Evolutionary conservation across 31 red algal genomes (phyloP).

Genomic region (Bonnemaisonia californica): DNA sequence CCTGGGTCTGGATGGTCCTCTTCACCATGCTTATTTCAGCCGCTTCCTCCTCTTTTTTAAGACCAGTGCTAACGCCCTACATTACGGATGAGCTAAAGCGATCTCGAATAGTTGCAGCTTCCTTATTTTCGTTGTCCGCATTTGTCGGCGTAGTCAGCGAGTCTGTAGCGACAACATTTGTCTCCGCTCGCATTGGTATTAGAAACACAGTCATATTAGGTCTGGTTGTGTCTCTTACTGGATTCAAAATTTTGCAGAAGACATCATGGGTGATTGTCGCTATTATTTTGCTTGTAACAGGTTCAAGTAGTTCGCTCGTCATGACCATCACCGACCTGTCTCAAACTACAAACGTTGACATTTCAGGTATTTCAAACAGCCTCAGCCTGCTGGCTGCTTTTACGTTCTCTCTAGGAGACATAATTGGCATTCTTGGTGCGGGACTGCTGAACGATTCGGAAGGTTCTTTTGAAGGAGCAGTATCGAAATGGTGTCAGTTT

Average conservation of each 20-base stretch:
- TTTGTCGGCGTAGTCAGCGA: constrained; percentile 8
- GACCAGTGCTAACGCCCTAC: background rate
- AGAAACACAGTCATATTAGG: constrained; percentile 8
- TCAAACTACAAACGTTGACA: background rate
- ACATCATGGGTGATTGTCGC: background rate
- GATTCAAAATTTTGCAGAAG: background rate
- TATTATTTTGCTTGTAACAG: background rate
- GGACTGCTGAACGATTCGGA: constrained; percentile 1
- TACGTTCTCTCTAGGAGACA: constrained; percentile 1
- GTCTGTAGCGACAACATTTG: background rate
- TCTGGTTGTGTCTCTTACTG: background rate
- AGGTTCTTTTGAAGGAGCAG: constrained; percentile 3
- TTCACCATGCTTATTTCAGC: background rate
- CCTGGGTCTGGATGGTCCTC: constrained; percentile 11
- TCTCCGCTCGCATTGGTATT: background rate
- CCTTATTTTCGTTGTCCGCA: constrained; percentile 6
- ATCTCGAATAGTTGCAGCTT: background rate
- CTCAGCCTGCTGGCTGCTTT: background rate
- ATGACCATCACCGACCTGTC: constrained; percentile 3
- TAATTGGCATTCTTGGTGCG: background rate
- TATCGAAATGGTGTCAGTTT: background rate
- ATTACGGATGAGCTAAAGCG: background rate
- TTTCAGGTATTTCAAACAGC: background rate
- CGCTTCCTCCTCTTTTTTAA: background rate
- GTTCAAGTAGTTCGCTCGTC: constrained; percentile 1